phyloP scores from a whole-genome alignment of 805 yeast genomes.

The Yamadazyma nakazawae region DNA sequence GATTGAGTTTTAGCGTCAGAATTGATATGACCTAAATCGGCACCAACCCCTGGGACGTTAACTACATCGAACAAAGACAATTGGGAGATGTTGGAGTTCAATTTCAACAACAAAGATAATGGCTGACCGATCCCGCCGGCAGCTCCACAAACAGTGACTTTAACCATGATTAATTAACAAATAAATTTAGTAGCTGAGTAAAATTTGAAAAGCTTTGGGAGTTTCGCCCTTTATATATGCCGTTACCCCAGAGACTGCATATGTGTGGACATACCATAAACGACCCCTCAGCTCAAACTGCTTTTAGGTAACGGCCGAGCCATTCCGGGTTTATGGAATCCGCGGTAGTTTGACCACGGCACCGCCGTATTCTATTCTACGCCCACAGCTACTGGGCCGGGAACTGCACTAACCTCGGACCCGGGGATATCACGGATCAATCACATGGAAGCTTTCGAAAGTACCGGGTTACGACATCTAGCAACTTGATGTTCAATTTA shows the following conservation, averaged over 20 bases:
- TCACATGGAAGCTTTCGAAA: neutral
- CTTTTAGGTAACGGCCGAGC: neutral
- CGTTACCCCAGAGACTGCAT: conserved; percentile 9
- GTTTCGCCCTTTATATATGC: conserved; percentile 7
- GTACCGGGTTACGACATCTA: neutral
- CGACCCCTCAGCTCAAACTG: conserved; percentile 1
- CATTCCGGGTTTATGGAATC: neutral
- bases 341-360: neutral
- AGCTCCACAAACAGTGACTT: conserved; percentile 87
- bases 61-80: conserved; percentile 83
- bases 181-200: neutral
- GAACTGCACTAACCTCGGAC: neutral
- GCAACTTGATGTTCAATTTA: no score
- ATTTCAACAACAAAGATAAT: conserved; percentile 72
- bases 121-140: conserved; percentile 97
- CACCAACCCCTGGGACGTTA: conserved; percentile 81
- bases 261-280: neutral
- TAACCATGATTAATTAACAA: conserved; percentile 35
- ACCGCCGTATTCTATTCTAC: neutral
- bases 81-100: conserved; percentile 58
- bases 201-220: neutral
- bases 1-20: conserved; percentile 60
- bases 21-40: conserved; percentile 82
- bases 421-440: neutral
- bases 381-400: neutral